Base-by-base conservation (phyloP, 176 grass and related monocot species). In the Ensete glaucum region DNA sequence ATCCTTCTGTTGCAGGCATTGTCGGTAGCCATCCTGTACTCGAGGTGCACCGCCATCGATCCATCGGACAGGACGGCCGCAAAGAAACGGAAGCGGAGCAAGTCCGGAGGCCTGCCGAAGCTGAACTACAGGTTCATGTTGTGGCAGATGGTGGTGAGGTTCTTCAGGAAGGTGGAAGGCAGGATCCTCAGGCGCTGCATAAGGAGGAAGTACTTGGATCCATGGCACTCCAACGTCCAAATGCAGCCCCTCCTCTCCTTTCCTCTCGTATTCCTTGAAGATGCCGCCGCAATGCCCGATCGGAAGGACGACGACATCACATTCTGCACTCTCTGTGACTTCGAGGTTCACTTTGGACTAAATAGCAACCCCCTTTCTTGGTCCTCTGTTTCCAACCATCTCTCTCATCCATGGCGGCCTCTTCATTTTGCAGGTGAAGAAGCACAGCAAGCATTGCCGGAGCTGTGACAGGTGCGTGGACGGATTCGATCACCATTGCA, bases 401-500 rank as follows among this genome's bases (percentile, higher is more conserved):
- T 5, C 34, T 43, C 4, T 43, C 34, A 43, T 43, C 34, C 34
- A 43, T 43, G 34, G 5, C 4, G 34, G 34, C 5, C 34, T 43
- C 34, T 43, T 43, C 34, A 29, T 62, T 71, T 69, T 78, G 34
- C 82, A 99, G 95, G 90, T 99, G 21, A 93, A 94, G 89, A 65
- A 91, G 72, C 84, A 81, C 73, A 99, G 90, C 80, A 99, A 99
- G 86, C 95, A 99, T 85, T 99, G 95, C 77, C 93, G 85, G 82
- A 99, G 81, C 14, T 99, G 95, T 69, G 83, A 99, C 17, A 81
- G 90, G 11, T 99, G 95, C 69, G 95, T 99, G 50, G 90, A 99
- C 74, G 95, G 90, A 87, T 99, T 94, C 64, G 95, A 99, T 89
- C 95, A 99, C 77, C 95, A 99, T 81, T 99, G 90, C 80, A 98